Evolutionary conservation across 345 rosid species (phyloP).

Genomic region (Lumnitzera littorea): DNA sequence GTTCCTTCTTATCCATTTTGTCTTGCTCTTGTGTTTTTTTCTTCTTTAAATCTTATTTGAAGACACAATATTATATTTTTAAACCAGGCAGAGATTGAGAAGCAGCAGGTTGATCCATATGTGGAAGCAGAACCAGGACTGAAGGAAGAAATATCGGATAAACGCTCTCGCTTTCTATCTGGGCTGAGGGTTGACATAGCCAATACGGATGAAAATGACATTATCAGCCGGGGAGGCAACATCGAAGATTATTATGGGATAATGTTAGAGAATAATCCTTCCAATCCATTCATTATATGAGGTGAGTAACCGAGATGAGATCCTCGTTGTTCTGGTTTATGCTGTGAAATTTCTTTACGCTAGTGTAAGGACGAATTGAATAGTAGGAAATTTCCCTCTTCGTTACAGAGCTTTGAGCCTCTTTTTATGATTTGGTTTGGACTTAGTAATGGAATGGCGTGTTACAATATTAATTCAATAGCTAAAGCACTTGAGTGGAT

Average conservation of each 20-base stretch:
- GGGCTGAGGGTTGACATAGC: too few relatives aligned
- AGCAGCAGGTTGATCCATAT: background rate
- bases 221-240: background rate
- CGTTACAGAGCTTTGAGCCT: background rate
- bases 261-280: slow-evolving; percentile 31
- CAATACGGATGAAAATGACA: too few relatives aligned
- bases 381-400: too few relatives aligned
- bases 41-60: too few relatives aligned
- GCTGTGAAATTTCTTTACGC: too few relatives aligned
- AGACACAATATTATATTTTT: background rate
- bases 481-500: too few relatives aligned
- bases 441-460: too few relatives aligned
- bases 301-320: slow-evolving; percentile 19
- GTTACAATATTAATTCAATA: too few relatives aligned
- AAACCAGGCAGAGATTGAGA: too few relatives aligned
- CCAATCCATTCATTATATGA: slow-evolving; percentile 17
- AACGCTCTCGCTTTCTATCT: too few relatives aligned
- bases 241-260: slow-evolving; percentile 18
- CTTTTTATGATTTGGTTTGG: background rate
- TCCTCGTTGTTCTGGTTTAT: too few relatives aligned
- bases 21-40: background rate
- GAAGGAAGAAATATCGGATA: slow-evolving; percentile 5
- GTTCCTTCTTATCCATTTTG: background rate
- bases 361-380: too few relatives aligned
- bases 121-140: slow-evolving; percentile 6